These are phyloP conservation scores for Trichophaea hybrida DNA, from an alignment of 2,329 filamentous ascomycete species.

Conservation along the genomic window DNA sequence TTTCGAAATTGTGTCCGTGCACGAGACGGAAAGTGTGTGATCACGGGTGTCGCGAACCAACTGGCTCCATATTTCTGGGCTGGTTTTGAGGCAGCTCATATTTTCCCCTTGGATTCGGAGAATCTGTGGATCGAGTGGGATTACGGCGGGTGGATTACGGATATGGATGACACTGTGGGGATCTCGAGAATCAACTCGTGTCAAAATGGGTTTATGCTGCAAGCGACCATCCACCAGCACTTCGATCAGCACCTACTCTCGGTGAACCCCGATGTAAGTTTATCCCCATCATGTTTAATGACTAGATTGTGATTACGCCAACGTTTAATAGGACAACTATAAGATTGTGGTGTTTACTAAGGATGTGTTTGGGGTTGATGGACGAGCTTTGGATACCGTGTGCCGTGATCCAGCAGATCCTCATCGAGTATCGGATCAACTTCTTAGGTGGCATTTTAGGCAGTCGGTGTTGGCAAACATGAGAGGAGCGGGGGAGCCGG, in stretches of 20 bases:
- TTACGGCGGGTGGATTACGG: constrained; percentile 5
- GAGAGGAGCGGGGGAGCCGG: too few species aligned
- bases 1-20: constrained; percentile 7
- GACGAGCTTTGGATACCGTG: constrained; percentile 13
- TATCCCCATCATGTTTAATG: too few species aligned
- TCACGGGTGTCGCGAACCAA: constrained; percentile 1
- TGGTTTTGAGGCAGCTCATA: constrained; percentile 6
- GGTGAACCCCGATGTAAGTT: constrained; percentile 12
- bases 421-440: neutral
- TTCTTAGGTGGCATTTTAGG: constrained; percentile 6
- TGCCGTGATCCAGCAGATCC: constrained; percentile 8
- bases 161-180: constrained; percentile 4
- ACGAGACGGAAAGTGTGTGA: constrained; percentile 8
- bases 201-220: constrained; percentile 6
- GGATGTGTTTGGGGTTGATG: constrained; percentile 10
- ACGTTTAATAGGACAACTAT: constrained; percentile 12
- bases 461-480: neutral
- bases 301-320: neutral
- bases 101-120: neutral
- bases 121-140: constrained; percentile 4
- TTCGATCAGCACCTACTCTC: constrained; percentile 15
- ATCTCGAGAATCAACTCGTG: neutral
- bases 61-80: neutral
- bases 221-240: neutral
- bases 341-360: constrained; percentile 12